A percentile compares a stretch with the other conserved stretches of the same genome.
Conservation (phyloP, 2,329 filamentous ascomycete species). For the Dothideomycetidae sp. region DNA sequence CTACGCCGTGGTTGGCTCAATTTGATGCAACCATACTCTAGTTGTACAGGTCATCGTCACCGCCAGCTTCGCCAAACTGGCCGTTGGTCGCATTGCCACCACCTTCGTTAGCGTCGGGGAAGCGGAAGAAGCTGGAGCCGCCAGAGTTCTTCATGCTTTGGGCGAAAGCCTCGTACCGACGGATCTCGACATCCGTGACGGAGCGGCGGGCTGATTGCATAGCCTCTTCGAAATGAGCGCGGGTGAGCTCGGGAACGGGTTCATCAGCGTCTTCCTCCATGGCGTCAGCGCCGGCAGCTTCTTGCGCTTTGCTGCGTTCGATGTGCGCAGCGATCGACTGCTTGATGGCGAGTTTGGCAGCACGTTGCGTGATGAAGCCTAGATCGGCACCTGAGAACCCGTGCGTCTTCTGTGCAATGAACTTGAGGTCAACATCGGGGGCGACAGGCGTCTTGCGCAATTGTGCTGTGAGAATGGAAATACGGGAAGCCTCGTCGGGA, state of each 20-base stretch:
- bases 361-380: conserved; percentile 96
- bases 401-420: conserved; percentile 92
- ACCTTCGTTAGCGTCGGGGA: conserved; percentile 42
- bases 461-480: conserved; percentile 83
- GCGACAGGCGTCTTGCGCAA: conserved; percentile 95
- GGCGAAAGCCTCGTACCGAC: conserved; percentile 94
- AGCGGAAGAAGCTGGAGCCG: conserved; percentile 87
- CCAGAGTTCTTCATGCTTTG: conserved; percentile 99
- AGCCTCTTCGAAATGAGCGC: conserved; percentile 94
- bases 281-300: conserved; percentile 65
- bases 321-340: conserved; percentile 83
- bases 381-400: conserved; percentile 99
- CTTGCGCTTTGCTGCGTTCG: conserved; percentile 75
- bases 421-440: conserved; percentile 70
- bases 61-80: conserved; percentile 13
- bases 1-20: too few relatives aligned
- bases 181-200: conserved; percentile 92
- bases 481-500: conserved; percentile 79
- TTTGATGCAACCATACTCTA: conserved; percentile 41
- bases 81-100: conserved; percentile 8
- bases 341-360: conserved; percentile 99
- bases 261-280: conserved; percentile 78
- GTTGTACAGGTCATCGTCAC: conserved; percentile 90
- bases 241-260: conserved; percentile 88
- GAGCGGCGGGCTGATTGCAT: conserved; percentile 91